Percentiles rank a stretch among this genome's conserved stretches.
phyloP scores from a whole-genome alignment of 1,284 basidiomycete genomes.

The Marasmius tenuissimus region DNA sequence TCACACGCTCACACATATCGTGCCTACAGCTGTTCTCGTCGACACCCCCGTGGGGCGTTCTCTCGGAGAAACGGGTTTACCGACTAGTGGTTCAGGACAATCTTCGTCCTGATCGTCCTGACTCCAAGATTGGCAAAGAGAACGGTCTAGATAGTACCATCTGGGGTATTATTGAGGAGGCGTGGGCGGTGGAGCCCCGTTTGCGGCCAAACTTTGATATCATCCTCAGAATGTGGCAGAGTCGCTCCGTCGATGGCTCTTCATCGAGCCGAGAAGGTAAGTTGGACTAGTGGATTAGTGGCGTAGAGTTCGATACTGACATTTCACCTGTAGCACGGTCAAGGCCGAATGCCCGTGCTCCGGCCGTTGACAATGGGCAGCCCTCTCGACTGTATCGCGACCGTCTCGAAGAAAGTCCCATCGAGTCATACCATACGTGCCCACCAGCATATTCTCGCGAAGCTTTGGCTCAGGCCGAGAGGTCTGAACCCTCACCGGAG shows the following conservation, averaged over 20 bases:
- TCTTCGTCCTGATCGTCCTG: constrained; percentile 24
- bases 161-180: constrained; percentile 24
- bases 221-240: constrained; percentile 15
- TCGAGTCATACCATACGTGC: neutral
- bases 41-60: constrained; percentile 22
- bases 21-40: constrained; percentile 19
- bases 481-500: neutral
- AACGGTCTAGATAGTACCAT: constrained; percentile 18
- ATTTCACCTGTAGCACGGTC: neutral
- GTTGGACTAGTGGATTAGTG: too few species aligned
- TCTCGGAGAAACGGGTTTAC: constrained; percentile 25
- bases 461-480: neutral
- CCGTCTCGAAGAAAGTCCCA: neutral
- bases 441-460: neutral
- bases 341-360: neutral
- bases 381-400: too few species aligned
- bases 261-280: neutral
- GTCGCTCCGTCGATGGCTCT: neutral
- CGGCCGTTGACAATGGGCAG: neutral
- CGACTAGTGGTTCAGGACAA: constrained; percentile 21
- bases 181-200: constrained; percentile 22
- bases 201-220: constrained; percentile 26
- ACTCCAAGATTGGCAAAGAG: constrained; percentile 8
- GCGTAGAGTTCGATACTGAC: neutral
- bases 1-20: neutral